These are phyloP conservation scores for Stephanocyclus meneghinianus DNA, from an alignment of 352 stramenopile genomes.

Conservation along the genomic window DNA sequence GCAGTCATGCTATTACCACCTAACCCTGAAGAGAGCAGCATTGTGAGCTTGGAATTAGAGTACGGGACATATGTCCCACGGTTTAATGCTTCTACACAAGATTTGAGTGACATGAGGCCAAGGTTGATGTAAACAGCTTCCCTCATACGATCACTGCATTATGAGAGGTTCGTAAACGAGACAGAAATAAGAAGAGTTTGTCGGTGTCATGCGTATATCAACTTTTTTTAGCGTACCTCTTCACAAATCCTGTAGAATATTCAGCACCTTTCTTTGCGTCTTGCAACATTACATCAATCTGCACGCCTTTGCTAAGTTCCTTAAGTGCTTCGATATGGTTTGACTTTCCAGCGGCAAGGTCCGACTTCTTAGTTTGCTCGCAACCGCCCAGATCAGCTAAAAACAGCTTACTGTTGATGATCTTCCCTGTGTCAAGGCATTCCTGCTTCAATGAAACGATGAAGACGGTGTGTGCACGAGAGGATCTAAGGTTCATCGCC, in stretches of 20 bases:
- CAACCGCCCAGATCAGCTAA: slow-evolving; percentile 68
- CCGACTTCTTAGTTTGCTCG: slow-evolving; percentile 71
- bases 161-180: too few relatives aligned
- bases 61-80: slow-evolving; percentile 61
- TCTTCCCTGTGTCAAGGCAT: slow-evolving; percentile 32
- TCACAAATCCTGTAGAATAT: slow-evolving; percentile 43
- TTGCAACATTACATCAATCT: not conserved
- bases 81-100: slow-evolving; percentile 60
- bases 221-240: not conserved
- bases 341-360: slow-evolving; percentile 42
- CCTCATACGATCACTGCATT: slow-evolving; percentile 44
- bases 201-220: too few relatives aligned
- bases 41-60: slow-evolving; percentile 67
- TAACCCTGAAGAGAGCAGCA: slow-evolving; percentile 61
- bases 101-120: slow-evolving; percentile 64
- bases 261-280: not conserved
- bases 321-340: slow-evolving; percentile 55
- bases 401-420: slow-evolving; percentile 58
- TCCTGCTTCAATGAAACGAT: slow-evolving; percentile 61
- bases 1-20: slow-evolving; percentile 67
- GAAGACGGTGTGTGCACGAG: slow-evolving; percentile 61
- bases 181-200: too few relatives aligned
- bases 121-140: slow-evolving; percentile 77
- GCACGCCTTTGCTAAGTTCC: slow-evolving; percentile 10
- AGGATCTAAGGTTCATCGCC: slow-evolving; percentile 66